Evolutionary conservation across 2,329 filamentous ascomycete species (phyloP), one percentile per base, ranked within the genome.

Genomic region (Aureobasidium sp.): DNA sequence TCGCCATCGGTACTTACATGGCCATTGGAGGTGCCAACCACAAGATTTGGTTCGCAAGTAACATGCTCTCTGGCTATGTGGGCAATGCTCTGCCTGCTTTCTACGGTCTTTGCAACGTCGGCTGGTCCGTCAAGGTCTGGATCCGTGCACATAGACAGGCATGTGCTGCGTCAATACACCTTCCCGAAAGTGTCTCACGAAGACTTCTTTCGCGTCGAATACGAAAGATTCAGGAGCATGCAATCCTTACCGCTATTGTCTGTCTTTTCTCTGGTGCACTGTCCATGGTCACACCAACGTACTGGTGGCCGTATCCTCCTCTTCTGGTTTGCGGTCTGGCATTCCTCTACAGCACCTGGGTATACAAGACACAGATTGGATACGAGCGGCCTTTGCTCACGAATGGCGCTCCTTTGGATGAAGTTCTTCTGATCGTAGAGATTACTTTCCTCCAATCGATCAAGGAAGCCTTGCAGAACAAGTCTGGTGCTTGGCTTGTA

Each of bases 21-120:
- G 81, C 81, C 10, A 81, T 83, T 17, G 78, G 71, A 1, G 81
- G 81, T 1, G 75, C 72, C 0, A 72, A 81, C 51, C 68, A 31
- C 0, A 61, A 37, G 0, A 72, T 82, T 0, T 83, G 69, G 60
- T 4, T 69, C 0, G 75, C 77, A 0, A 81, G 77, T 65, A 84
- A 84, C 59, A 67, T 82, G 1, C 67, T 83, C 0, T 82, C 81
- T 0, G 81, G 81, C 1, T 83, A 82, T 61, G 71, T 84, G 19
- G 81, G 81, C 2, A 83, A 84, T 61, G 71, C 74, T 0, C 74
- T 78, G 1, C 75, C 79, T 2, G 79, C 79, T 0, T 25, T 77
- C 0, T 83, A 78, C 49, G 81, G 79, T 2, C 55, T 82, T 0
- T 58, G 76, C 43, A 83, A 81, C 65, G 73, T 74, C 0, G 54